Conservation (phyloP, 2,329 filamentous ascomycete genomes). For the Apiospora malaysiana region DNA sequence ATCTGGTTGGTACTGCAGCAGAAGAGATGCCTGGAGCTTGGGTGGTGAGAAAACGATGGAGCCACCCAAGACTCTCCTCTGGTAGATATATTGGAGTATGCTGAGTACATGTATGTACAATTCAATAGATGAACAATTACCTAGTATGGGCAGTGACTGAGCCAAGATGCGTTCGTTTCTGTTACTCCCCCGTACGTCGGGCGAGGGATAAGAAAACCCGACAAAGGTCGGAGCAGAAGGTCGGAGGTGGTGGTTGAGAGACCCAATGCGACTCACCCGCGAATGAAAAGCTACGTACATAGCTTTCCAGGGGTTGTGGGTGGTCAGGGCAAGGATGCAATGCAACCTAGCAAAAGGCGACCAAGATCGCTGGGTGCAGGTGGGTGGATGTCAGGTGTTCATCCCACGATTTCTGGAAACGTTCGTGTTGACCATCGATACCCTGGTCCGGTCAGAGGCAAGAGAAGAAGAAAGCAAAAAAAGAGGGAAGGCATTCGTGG, state of each 20-base stretch:
- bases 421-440: neutral
- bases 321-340: neutral
- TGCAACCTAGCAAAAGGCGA: constrained; percentile 9
- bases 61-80: neutral
- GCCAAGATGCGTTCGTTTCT: no score
- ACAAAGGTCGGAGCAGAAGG: no score
- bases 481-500: neutral
- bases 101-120: no score
- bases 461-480: neutral
- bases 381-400: constrained; percentile 12
- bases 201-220: no score
- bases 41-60: neutral
- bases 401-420: neutral
- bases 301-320: neutral
- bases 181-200: no score
- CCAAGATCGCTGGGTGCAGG: constrained; percentile 7
- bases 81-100: no score
- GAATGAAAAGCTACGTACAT: neutral
- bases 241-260: neutral
- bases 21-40: neutral
- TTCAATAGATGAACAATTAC: no score
- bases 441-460: neutral
- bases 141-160: no score
- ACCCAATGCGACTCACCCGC: neutral
- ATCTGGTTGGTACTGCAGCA: neutral